Percentiles rank a stretch among this genome's conserved stretches.
phyloP scores from a whole-genome alignment of 1,139 yeast genomes.

The Yamadazyma taylorii region DNA sequence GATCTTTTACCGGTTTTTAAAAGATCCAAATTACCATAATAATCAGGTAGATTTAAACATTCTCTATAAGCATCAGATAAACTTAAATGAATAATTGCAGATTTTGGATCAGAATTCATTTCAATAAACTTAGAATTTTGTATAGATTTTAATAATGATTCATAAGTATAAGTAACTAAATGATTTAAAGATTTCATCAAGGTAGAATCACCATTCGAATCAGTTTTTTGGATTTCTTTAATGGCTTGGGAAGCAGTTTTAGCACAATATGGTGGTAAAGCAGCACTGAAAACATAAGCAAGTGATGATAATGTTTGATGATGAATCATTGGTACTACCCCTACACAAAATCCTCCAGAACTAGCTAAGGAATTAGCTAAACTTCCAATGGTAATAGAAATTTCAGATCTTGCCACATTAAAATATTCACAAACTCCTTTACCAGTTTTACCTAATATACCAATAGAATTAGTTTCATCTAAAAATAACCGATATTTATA shows the following conservation, averaged over 20 bases:
- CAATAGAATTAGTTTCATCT: slow-evolving; percentile 86
- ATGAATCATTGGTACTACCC: slow-evolving; percentile 77
- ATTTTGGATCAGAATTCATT: slow-evolving; percentile 56
- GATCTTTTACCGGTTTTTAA: slow-evolving; percentile 41
- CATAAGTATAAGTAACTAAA: slow-evolving; percentile 21
- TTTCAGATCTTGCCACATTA: slow-evolving; percentile 60
- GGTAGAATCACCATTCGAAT: slow-evolving; percentile 36
- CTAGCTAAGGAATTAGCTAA: slow-evolving; percentile 83
- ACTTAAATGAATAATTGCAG: slow-evolving; percentile 69
- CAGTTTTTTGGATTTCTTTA: slow-evolving; percentile 32
- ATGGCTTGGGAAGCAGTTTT: slow-evolving; percentile 67
- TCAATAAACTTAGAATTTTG: slow-evolving; percentile 37
- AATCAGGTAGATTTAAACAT: slow-evolving; percentile 42
- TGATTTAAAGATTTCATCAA: slow-evolving; percentile 30
- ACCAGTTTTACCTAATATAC: slow-evolving; percentile 82
- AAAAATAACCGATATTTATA: slow-evolving; percentile 82
- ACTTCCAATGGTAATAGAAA: slow-evolving; percentile 86
- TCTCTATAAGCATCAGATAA: slow-evolving; percentile 46
- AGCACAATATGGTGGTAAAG: slow-evolving; percentile 91
- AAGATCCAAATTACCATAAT: slow-evolving; percentile 46
- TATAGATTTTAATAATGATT: slow-evolving; percentile 16
- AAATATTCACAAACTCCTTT: slow-evolving; percentile 80
- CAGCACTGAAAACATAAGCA: slow-evolving; percentile 93
- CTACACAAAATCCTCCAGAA: slow-evolving; percentile 94
- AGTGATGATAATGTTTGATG: slow-evolving; percentile 90